A percentile compares a stretch with the other conserved stretches of the same genome.
phyloP scores from a whole-genome alignment of 805 yeast genomes.

The Pichia eremophila region DNA sequence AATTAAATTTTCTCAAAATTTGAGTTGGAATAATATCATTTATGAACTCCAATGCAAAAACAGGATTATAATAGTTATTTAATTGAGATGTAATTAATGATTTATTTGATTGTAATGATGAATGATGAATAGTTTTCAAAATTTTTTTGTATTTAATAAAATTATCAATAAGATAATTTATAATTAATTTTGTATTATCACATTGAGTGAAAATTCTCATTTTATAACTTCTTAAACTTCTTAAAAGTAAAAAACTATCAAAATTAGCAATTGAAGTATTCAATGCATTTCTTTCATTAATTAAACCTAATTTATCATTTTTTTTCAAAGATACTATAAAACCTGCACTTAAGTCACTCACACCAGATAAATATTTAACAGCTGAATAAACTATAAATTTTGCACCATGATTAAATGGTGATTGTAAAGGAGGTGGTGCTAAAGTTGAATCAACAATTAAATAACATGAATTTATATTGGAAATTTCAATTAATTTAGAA shows the following conservation, averaged over 20 bases:
- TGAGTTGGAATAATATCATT: slow-evolving; percentile 29
- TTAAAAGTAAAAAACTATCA: slow-evolving; percentile 37
- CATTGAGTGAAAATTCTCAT: slow-evolving; percentile 41
- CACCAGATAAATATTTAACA: slow-evolving; percentile 49
- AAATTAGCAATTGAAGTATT: slow-evolving; percentile 46
- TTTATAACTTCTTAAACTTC: slow-evolving; percentile 43
- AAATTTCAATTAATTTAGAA: slow-evolving; percentile 35
- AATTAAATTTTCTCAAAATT: slow-evolving; percentile 37
- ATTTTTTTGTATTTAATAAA: slow-evolving; percentile 27
- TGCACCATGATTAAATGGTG: slow-evolving; percentile 43
- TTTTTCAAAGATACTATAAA: slow-evolving; percentile 33
- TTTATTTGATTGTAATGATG: slow-evolving; percentile 36
- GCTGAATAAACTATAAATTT: slow-evolving; percentile 48
- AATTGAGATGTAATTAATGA: slow-evolving; percentile 32
- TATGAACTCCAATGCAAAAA: slow-evolving; percentile 34
- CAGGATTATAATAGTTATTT: slow-evolving; percentile 36
- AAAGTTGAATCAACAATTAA: slow-evolving; percentile 45
- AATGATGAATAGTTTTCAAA: slow-evolving; percentile 31
- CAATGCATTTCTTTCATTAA: slow-evolving; percentile 32
- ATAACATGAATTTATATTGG: slow-evolving; percentile 23
- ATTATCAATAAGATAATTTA: slow-evolving; percentile 30
- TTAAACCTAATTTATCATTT: slow-evolving; percentile 26
- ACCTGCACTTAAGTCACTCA: slow-evolving; percentile 46
- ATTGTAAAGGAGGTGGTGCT: slow-evolving; percentile 48
- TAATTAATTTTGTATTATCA: slow-evolving; percentile 33